phyloP scores from a whole-genome alignment of 2,329 filamentous ascomycete species.

The Exophiala viscosa region DNA sequence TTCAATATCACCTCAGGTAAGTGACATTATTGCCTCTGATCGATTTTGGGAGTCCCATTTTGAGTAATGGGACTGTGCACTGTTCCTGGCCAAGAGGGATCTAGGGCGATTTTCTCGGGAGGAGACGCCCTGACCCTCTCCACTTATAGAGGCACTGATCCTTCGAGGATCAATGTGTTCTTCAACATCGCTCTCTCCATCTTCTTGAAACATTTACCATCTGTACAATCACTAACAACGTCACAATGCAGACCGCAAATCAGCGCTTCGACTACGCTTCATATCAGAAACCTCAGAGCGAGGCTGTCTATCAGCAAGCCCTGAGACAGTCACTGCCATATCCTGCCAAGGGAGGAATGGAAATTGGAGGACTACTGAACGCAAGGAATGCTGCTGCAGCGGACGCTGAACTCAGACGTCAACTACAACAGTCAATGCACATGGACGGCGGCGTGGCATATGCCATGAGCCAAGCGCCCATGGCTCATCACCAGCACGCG shows the following conservation, averaged over 20 bases:
- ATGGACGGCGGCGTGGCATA: conserved; percentile 46
- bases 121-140: conserved; percentile 21
- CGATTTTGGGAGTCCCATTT: background rate
- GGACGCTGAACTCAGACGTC: conserved; percentile 42
- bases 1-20: conserved; percentile 13
- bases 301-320: conserved; percentile 16
- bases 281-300: conserved; percentile 15
- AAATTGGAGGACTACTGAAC: conserved; percentile 52
- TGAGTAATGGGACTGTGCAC: conserved; percentile 17
- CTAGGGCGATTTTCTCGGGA: conserved; percentile 6
- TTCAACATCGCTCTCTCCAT: conserved; percentile 12
- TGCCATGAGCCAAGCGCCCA: conserved; percentile 52
- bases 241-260: conserved; percentile 25
- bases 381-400: conserved; percentile 45
- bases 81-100: conserved; percentile 12
- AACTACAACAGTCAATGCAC: conserved; percentile 42
- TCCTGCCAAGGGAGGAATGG: conserved; percentile 38
- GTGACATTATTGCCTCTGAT: conserved; percentile 2
- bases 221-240: conserved; percentile 15
- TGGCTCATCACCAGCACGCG: conserved; percentile 47
- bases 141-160: conserved; percentile 21
- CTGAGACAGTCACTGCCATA: conserved; percentile 12
- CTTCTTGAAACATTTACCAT: conserved; percentile 5
- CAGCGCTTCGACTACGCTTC: conserved; percentile 15
- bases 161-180: conserved; percentile 21